phyloP scores from a whole-genome alignment of 768 basidiomycete species.

The Amanita muscaria region DNA sequence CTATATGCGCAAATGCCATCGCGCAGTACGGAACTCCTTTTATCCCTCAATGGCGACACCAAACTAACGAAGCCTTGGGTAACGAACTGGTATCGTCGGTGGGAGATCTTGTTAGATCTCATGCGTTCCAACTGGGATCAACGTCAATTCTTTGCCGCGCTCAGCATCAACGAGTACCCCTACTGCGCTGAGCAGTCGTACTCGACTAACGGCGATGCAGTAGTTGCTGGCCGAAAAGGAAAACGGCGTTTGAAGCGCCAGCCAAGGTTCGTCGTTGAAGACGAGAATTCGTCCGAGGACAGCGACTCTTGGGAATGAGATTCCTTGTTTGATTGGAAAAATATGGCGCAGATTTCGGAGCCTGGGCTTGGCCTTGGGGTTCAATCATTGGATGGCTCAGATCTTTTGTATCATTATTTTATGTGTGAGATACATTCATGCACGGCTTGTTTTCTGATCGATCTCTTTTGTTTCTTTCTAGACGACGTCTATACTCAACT shows the following conservation, averaged over 20 bases:
- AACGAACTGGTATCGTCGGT: constrained; percentile 44
- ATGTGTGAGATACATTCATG: constrained; percentile 2
- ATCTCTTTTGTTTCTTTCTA: neutral
- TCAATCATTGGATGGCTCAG: neutral
- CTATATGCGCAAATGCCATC: constrained; percentile 2
- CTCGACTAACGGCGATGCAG: neutral
- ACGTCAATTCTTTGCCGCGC: neutral
- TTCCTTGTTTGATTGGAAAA: neutral
- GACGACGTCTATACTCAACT: neutral
- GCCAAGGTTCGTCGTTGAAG: constrained; percentile 1
- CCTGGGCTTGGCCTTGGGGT: neutral
- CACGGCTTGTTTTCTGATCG: neutral
- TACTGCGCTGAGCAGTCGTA: neutral
- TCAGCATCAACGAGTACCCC: constrained; percentile 1
- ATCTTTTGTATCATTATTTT: constrained; percentile 4
- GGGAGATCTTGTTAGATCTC: constrained; percentile 42
- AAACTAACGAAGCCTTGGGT: constrained; percentile 27
- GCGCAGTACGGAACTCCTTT: constrained; percentile 6
- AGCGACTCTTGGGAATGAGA: constrained; percentile 1
- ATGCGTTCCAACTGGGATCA: constrained; percentile 14
- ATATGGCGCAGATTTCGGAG: neutral
- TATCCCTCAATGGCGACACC: constrained; percentile 8
- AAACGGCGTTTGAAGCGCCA: constrained; percentile 4
- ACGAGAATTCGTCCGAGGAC: neutral
- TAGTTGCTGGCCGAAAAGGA: neutral